Percentiles rank a stretch among this genome's conserved stretches.
Evolutionary conservation across 441 rosid genomes (phyloP).

Genomic region (Rhodomyrtus psidioides): DNA sequence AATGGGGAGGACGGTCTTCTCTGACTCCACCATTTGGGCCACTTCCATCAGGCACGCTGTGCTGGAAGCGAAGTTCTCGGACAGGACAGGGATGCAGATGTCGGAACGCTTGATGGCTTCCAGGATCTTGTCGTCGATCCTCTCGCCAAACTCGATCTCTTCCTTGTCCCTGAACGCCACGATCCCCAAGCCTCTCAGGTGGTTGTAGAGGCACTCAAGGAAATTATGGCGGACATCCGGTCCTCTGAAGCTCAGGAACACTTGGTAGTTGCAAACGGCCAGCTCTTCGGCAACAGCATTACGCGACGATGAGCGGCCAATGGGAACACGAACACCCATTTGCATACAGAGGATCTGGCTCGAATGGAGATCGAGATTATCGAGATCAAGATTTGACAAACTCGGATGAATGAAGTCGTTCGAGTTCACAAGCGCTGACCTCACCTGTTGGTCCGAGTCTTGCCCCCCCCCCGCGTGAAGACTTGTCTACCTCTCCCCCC

Average conservation of each 20-base stretch:
- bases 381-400: background rate
- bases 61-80: background rate
- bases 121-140: background rate
- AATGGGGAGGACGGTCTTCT: background rate
- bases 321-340: background rate
- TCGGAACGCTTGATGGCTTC: background rate
- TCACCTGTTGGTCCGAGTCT: too few relatives aligned
- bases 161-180: background rate
- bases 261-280: background rate
- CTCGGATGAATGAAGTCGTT: too few relatives aligned
- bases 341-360: background rate
- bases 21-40: background rate
- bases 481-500: too few relatives aligned
- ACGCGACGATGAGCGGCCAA: background rate
- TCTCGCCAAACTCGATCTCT: fast-evolving
- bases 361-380: background rate
- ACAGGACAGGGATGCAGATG: background rate
- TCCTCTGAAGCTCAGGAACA: background rate
- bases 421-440: too few relatives aligned
- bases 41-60: background rate
- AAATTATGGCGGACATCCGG: background rate
- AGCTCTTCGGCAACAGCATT: background rate
- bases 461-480: too few relatives aligned
- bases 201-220: fast-evolving
- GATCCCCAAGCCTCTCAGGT: background rate